Evolutionary conservation across 495 filamentous ascomycete species (phyloP).

Genomic region (Aspergillus cristatus): DNA sequence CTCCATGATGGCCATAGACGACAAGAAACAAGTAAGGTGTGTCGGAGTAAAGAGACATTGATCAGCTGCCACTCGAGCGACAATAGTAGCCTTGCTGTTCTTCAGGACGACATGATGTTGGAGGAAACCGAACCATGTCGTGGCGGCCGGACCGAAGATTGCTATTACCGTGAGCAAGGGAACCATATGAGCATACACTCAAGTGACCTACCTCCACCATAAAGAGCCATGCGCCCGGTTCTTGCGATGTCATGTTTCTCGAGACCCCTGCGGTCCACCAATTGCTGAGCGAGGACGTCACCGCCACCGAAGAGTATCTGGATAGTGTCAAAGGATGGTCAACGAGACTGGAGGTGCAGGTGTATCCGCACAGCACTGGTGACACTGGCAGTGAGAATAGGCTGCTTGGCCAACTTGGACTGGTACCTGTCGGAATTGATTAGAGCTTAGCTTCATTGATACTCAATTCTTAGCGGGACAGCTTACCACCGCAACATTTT

Average conservation of each 20-base stretch:
- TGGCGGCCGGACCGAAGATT: slow-evolving; percentile 86
- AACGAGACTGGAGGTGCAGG: background rate
- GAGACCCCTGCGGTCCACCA: slow-evolving; percentile 71
- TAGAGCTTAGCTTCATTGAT: slow-evolving; percentile 5
- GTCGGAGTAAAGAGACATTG: slow-evolving; percentile 79
- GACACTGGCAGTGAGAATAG: slow-evolving; percentile 79
- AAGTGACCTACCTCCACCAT: slow-evolving; percentile 65
- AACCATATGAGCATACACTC: background rate
- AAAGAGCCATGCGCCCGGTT: slow-evolving; percentile 83
- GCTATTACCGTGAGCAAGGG: slow-evolving; percentile 34
- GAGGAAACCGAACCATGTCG: slow-evolving; percentile 79
- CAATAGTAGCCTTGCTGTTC: slow-evolving; percentile 58
- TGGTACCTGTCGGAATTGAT: slow-evolving; percentile 71
- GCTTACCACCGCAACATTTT: slow-evolving; percentile 41
- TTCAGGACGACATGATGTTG: slow-evolving; percentile 58
- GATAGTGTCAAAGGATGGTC: background rate
- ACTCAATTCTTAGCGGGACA: slow-evolving; percentile 1
- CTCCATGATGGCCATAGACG: slow-evolving; percentile 81
- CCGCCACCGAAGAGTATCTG: slow-evolving; percentile 84
- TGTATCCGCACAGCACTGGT: slow-evolving; percentile 58
- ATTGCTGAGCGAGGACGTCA: slow-evolving; percentile 87
- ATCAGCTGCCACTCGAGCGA: slow-evolving; percentile 73
- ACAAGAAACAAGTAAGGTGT: slow-evolving; percentile 75
- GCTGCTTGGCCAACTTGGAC: slow-evolving; percentile 66
- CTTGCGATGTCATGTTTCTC: slow-evolving; percentile 72